Base-by-base conservation (phyloP, 2,329 filamentous ascomycete genomes). In the Aspergillus fumigatus region DNA sequence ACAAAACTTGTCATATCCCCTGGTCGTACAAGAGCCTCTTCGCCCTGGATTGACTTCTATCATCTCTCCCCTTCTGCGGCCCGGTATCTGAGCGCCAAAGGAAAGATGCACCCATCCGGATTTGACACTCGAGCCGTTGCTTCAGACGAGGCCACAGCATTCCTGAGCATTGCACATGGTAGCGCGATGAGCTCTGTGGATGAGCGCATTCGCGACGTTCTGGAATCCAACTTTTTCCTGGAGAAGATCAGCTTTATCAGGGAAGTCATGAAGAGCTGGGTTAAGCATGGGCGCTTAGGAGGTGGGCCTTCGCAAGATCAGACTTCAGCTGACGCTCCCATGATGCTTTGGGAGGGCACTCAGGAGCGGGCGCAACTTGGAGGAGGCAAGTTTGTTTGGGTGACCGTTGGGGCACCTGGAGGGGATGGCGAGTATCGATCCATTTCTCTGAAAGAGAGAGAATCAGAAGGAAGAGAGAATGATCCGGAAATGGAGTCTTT, bases 331-430 rank as follows among this genome's bases (percentile, higher is more conserved):
- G 64, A 25, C 51, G 59, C 26, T 1, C 52, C 61, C 3, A 72
- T 73, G 50, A 69, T 74, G 51, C 75, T 69, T 63, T 80, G 70
- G 73, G 70, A 71, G 64, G 78, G 75, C 43, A 68, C 65, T 40
- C 76, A 73, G 64, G 76, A 71, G 65, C 76, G 65, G 40, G 71
- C 63, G 49, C 73, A 67, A 51, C 63, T 63, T 58, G 73, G 75
- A 55, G 79, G 68, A 71, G 78, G 68, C 3, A 81, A 81, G 64
- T 77, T 80, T 48, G 78, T 77, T 54, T 83, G 81, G 78, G 78
- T 79, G 25, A 79, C 77, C 0, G 77, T 80, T 17, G 78, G 78
- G 7, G 75, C 77, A 21, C 75, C 73, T 23, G 77, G 77, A 53
- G 78, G 77, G 25, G 78, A 80, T 67, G 73, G 70, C 2, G 70